These are phyloP conservation scores for Tephrocybe rancida DNA, from an alignment of 768 basidiomycete genomes.

Conservation along the genomic window DNA sequence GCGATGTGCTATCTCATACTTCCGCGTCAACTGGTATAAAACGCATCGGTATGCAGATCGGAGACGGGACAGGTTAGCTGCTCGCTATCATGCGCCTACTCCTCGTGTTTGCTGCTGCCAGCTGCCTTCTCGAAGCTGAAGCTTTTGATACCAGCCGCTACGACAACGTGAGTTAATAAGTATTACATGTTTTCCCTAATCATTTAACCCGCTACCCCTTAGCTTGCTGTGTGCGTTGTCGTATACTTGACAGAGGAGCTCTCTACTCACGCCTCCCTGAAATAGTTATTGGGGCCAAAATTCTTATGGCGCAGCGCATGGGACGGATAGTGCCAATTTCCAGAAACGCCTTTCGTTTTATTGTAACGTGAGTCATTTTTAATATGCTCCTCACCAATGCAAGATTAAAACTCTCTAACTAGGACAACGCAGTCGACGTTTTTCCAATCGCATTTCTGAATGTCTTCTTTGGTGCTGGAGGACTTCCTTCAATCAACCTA, in stretches of 20 bases:
- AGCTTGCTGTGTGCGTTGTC: slow-evolving; percentile 58
- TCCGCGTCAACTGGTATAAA: slow-evolving; percentile 4
- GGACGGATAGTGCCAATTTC: slow-evolving; percentile 49
- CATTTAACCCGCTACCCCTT: background rate
- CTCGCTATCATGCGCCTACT: slow-evolving; percentile 13
- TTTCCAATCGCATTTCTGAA: slow-evolving; percentile 73
- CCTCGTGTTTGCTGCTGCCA: background rate
- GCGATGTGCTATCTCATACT: background rate
- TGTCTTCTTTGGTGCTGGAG: slow-evolving; percentile 65
- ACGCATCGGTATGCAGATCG: background rate
- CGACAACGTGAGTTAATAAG: slow-evolving; percentile 55
- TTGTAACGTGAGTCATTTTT: slow-evolving; percentile 47
- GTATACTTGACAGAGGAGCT: background rate
- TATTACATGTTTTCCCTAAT: slow-evolving; percentile 2
- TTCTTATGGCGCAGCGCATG: slow-evolving; percentile 63
- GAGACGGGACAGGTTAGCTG: background rate
- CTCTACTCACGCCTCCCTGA: no score
- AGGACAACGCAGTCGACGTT: slow-evolving; percentile 71
- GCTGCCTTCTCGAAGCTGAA: slow-evolving; percentile 15
- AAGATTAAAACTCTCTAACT: background rate
- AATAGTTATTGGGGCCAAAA: slow-evolving; percentile 76
- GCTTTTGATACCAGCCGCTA: slow-evolving; percentile 60
- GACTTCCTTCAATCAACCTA: slow-evolving; percentile 64
- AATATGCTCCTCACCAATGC: slow-evolving; percentile 2
- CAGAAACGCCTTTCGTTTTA: slow-evolving; percentile 67